A percentile compares a stretch with the other conserved stretches of the same genome.
Conservation (phyloP, 768 basidiomycete genomes). For the Kwoniella dejecticola region DNA sequence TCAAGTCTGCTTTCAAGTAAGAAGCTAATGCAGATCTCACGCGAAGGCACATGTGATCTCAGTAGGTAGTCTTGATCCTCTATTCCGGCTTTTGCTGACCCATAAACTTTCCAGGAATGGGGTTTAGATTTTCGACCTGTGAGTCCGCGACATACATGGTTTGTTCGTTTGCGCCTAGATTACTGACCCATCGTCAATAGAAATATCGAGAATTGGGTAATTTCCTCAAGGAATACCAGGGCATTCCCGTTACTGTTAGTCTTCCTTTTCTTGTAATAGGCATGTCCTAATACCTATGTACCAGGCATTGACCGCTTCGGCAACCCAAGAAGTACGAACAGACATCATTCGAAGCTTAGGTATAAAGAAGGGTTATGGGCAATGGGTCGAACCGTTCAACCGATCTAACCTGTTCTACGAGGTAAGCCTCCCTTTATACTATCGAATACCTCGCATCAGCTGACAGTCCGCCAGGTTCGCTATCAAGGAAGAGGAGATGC, state of each 20-base stretch:
- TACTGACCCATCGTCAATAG: slow-evolving; percentile 12
- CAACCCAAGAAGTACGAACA: slow-evolving; percentile 50
- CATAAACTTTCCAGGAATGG: slow-evolving; percentile 44
- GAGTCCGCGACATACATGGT: not conserved
- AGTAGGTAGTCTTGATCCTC: slow-evolving; percentile 24
- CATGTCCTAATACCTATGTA: too few relatives aligned
- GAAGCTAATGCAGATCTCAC: too few relatives aligned
- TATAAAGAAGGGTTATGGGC: slow-evolving; percentile 45
- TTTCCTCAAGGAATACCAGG: slow-evolving; percentile 48
- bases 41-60: slow-evolving; percentile 56
- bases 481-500: slow-evolving; percentile 27
- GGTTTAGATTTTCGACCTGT: slow-evolving; percentile 50
- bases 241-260: slow-evolving; percentile 53
- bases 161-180: not conserved
- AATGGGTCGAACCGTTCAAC: slow-evolving; percentile 56
- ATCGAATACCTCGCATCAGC: not conserved
- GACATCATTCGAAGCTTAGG: slow-evolving; percentile 51
- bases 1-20: too few relatives aligned
- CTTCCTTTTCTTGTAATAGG: too few relatives aligned
- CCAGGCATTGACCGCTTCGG: slow-evolving; percentile 56
- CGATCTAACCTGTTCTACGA: slow-evolving; percentile 56
- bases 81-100: not conserved
- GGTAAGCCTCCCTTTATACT: slow-evolving; percentile 29
- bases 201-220: slow-evolving; percentile 52
- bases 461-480: slow-evolving; percentile 27